Evolutionary conservation across 495 filamentous ascomycete species (phyloP).

Genomic region (Penicillium arizonense): DNA sequence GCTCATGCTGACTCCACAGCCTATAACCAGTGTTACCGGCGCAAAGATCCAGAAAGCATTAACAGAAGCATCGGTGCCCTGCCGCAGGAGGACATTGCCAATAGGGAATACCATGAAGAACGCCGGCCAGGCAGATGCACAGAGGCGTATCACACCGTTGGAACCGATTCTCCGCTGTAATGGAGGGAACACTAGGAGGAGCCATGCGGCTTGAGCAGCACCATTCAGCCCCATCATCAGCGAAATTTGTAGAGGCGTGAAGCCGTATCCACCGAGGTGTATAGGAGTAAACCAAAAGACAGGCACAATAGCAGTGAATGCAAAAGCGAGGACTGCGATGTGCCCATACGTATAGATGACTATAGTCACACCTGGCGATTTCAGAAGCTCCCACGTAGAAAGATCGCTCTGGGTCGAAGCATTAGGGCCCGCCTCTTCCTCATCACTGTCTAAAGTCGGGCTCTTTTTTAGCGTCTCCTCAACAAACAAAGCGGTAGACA

Average conservation of each 20-base stretch:
- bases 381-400: slow-evolving; percentile 55
- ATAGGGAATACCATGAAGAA: slow-evolving; percentile 53
- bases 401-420: slow-evolving; percentile 15
- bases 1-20: slow-evolving; percentile 63
- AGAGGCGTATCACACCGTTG: slow-evolving; percentile 54
- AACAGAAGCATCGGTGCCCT: slow-evolving; percentile 21
- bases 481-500: slow-evolving; percentile 47
- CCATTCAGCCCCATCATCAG: slow-evolving; percentile 57
- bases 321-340: slow-evolving; percentile 59
- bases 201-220: slow-evolving; percentile 62
- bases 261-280: slow-evolving; percentile 58
- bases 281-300: slow-evolving; percentile 61
- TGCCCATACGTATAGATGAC: slow-evolving; percentile 61
- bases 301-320: slow-evolving; percentile 59
- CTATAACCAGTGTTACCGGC: slow-evolving; percentile 37
- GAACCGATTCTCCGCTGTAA: slow-evolving; percentile 60
- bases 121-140: slow-evolving; percentile 54
- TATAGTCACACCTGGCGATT: slow-evolving; percentile 57
- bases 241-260: slow-evolving; percentile 57
- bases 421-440: slow-evolving; percentile 3
- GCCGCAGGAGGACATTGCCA: slow-evolving; percentile 49
- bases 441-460: slow-evolving; percentile 4
- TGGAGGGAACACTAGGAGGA: slow-evolving; percentile 60
- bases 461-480: slow-evolving; percentile 52
- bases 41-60: slow-evolving; percentile 56